These are phyloP conservation scores for Esteya vermicola DNA, from an alignment of 2,329 filamentous ascomycete genomes.

Conservation along the genomic window DNA sequence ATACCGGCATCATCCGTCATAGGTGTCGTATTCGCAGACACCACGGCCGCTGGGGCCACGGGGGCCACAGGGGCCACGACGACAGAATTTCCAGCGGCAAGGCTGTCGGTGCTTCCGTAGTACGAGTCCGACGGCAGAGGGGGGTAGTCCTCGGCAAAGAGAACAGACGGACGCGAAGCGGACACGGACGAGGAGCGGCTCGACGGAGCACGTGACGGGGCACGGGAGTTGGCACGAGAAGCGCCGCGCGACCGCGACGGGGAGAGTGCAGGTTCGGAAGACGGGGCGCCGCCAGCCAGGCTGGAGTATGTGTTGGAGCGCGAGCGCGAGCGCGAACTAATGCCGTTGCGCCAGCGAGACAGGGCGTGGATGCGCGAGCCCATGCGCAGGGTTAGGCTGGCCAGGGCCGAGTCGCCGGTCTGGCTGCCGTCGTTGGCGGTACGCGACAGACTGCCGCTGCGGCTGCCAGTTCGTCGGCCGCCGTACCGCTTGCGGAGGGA, in stretches of 20 bases:
- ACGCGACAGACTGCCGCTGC: slow-evolving; percentile 5
- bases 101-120: slow-evolving; percentile 44
- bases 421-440: background rate
- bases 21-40: too few species aligned
- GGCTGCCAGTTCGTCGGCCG: slow-evolving; percentile 1
- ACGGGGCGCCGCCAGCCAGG: slow-evolving; percentile 36
- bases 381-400: slow-evolving; percentile 50
- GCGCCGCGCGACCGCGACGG: slow-evolving; percentile 46
- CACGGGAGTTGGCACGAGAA: slow-evolving; percentile 22
- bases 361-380: slow-evolving; percentile 45
- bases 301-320: slow-evolving; percentile 21
- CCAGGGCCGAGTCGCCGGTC: slow-evolving; percentile 38
- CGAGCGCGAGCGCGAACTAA: background rate
- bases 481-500: background rate
- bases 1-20: too few species aligned
- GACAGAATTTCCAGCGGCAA: slow-evolving; percentile 13
- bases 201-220: slow-evolving; percentile 49
- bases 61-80: too few species aligned
- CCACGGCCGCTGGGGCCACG: too few species aligned
- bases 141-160: slow-evolving; percentile 28
- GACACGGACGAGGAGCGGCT: slow-evolving; percentile 71
- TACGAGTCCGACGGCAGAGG: slow-evolving; percentile 49
- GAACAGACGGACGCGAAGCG: slow-evolving; percentile 30
- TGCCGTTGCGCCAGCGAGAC: slow-evolving; percentile 27
- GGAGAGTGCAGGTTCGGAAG: slow-evolving; percentile 63